Percentiles rank a stretch among this genome's conserved stretches.
Conservation (phyloP, 2,329 filamentous ascomycete species). For the Nothophaeocryptopus gaeumannii region DNA sequence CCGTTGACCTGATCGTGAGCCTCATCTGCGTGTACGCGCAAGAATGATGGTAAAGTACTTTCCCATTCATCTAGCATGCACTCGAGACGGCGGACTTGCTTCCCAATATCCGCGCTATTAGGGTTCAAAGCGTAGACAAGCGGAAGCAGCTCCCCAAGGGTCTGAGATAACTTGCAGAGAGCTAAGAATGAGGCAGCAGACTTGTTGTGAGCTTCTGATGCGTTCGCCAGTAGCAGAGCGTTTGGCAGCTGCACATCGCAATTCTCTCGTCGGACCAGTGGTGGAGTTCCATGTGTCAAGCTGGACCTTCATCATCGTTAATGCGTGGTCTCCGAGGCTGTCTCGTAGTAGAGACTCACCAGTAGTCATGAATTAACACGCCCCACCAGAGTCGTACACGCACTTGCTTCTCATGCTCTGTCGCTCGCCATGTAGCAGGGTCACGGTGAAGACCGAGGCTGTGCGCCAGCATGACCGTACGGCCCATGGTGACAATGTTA, state of each 20-base stretch:
- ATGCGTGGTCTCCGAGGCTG: too few relatives aligned
- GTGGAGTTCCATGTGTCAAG: slow-evolving; percentile 55
- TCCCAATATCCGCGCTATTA: slow-evolving; percentile 29
- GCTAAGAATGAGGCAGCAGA: slow-evolving; percentile 53
- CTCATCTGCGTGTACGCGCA: slow-evolving; percentile 22
- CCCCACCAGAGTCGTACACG: slow-evolving; percentile 57
- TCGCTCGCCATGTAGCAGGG: slow-evolving; percentile 53
- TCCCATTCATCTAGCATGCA: slow-evolving; percentile 36
- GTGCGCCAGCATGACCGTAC: slow-evolving; percentile 54
- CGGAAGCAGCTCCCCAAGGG: slow-evolving; percentile 41
- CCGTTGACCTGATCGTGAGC: slow-evolving; percentile 11
- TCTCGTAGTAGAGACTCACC: slow-evolving; percentile 33
- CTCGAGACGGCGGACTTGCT: slow-evolving; percentile 35
- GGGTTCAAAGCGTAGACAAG: slow-evolving; percentile 39
- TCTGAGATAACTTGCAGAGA: slow-evolving; percentile 49
- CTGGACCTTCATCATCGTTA: slow-evolving; percentile 42
- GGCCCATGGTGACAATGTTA: slow-evolving; percentile 54
- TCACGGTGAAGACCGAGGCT: slow-evolving; percentile 57
- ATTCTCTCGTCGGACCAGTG: slow-evolving; percentile 52
- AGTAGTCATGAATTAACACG: slow-evolving; percentile 56
- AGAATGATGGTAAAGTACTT: slow-evolving; percentile 35
- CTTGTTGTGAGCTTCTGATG: background rate
- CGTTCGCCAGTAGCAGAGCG: slow-evolving; percentile 33
- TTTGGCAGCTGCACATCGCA: slow-evolving; percentile 57
- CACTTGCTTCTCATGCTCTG: slow-evolving; percentile 50